Evolutionary conservation across 441 rosid species (phyloP).

Genomic region (Adansonia rubrostipa): DNA sequence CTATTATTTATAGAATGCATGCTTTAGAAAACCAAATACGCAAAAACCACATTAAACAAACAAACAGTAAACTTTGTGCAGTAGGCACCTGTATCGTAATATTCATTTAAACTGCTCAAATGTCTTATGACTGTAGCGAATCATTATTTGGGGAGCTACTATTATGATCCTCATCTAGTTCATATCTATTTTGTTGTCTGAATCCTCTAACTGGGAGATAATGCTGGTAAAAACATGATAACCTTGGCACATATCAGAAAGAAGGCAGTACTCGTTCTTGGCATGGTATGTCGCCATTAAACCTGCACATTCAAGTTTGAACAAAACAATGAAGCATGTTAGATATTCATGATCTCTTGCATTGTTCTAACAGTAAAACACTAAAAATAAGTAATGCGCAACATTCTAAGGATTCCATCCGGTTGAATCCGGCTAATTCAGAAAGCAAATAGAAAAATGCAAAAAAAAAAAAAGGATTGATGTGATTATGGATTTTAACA

Average conservation of each 20-base stretch:
- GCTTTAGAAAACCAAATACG: neutral
- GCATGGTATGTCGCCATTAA: conserved; percentile 95
- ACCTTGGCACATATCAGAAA: conserved; percentile 92
- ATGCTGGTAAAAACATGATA: conserved; percentile 67
- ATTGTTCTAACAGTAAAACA: neutral
- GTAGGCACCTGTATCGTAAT: neutral
- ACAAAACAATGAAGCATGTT: neutral
- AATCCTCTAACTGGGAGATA: conserved; percentile 78
- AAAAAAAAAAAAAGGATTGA: neutral
- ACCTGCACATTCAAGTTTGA: conserved; percentile 46
- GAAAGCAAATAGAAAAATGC: conserved; percentile 7
- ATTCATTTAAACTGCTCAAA: conserved; percentile 1
- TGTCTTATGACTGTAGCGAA: neutral
- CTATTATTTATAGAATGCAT: neutral
- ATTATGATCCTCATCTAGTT: neutral
- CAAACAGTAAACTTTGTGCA: neutral
- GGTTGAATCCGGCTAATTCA: neutral
- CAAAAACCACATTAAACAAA: neutral
- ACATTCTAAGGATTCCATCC: neutral
- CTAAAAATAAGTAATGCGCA: neutral
- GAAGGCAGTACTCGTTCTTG: conserved; percentile 90
- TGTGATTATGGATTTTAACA: neutral
- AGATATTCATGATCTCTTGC: neutral
- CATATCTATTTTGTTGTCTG: conserved; percentile 24
- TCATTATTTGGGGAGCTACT: too few relatives aligned